Evolutionary conservation across 805 yeast species (phyloP).

Genomic region (Jamesozyma jinghongensis): DNA sequence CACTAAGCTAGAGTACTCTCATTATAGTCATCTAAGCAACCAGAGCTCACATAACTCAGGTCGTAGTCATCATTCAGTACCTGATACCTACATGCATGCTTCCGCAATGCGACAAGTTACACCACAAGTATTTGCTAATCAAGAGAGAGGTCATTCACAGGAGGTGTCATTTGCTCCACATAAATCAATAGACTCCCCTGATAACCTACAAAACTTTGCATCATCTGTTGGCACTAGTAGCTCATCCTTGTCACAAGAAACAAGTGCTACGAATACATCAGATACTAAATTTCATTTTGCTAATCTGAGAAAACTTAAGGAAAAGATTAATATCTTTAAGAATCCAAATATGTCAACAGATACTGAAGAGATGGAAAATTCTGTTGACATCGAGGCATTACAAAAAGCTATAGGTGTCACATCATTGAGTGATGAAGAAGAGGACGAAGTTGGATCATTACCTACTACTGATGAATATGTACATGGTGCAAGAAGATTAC

Average conservation of each 20-base stretch:
- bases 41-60: background rate
- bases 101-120: conserved; percentile 24
- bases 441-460: conserved; percentile 4
- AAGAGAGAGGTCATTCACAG: background rate
- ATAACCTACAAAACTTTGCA: conserved; percentile 6
- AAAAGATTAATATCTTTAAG: conserved; percentile 28
- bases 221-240: conserved; percentile 21
- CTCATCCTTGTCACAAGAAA: conserved; percentile 17
- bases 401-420: conserved; percentile 31
- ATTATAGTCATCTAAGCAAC: background rate
- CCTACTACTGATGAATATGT: background rate
- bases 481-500: conserved; percentile 1
- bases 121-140: conserved; percentile 6
- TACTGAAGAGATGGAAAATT: conserved; percentile 8
- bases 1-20: too few relatives aligned
- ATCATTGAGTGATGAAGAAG: conserved; percentile 11
- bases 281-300: conserved; percentile 31
- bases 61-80: background rate
- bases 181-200: too few relatives aligned
- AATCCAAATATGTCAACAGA: conserved; percentile 19
- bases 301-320: conserved; percentile 28
- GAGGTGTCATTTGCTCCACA: conserved; percentile 2
- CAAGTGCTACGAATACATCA: conserved; percentile 20
- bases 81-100: conserved; percentile 19
- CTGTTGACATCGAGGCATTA: conserved; percentile 29